Evolutionary conservation across 2,329 filamentous ascomycete genomes (phyloP).

Genomic region (Nigrograna mackinnonii): DNA sequence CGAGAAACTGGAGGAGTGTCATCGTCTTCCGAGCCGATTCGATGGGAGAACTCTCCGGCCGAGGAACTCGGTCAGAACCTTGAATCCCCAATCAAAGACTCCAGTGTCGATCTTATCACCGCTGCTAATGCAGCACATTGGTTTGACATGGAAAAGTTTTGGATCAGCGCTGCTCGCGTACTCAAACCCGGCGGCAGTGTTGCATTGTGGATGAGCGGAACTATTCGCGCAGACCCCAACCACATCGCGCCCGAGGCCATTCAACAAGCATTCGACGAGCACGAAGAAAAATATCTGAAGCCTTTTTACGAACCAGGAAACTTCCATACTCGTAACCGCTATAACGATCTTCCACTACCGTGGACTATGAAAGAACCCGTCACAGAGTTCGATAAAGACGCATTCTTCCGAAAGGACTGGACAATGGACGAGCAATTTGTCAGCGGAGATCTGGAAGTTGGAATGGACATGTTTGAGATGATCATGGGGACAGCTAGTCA

Average conservation of each 20-base stretch:
- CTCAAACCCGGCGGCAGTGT: constrained; percentile 59
- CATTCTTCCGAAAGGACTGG: constrained; percentile 52
- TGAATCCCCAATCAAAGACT: constrained; percentile 28
- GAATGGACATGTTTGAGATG: constrained; percentile 41
- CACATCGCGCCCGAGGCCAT: constrained; percentile 48
- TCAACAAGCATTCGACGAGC: constrained; percentile 44
- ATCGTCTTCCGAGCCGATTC: constrained; percentile 33
- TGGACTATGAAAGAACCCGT: constrained; percentile 48
- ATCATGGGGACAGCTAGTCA: constrained; percentile 44
- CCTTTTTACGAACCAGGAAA: constrained; percentile 51
- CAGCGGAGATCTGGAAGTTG: constrained; percentile 6
- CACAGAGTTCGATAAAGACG: constrained; percentile 42
- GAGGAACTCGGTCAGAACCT: constrained; percentile 46
- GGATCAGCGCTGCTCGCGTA: constrained; percentile 48
- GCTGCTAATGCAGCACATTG: constrained; percentile 58
- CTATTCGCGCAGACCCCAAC: constrained; percentile 27
- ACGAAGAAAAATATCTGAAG: constrained; percentile 41
- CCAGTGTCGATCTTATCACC: constrained; percentile 54
- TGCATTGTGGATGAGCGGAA: constrained; percentile 52
- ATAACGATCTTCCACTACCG: constrained; percentile 51
- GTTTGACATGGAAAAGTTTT: constrained; percentile 61
- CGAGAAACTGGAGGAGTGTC: constrained; percentile 37
- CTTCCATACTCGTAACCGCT: constrained; percentile 43
- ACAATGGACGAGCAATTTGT: constrained; percentile 33
- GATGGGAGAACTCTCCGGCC: constrained; percentile 49